Percentiles rank a stretch among this genome's conserved stretches.
These are phyloP conservation scores for Urostyla sp. DNA, from an alignment of 73 alveolate genomes.

Conservation along the genomic window DNA sequence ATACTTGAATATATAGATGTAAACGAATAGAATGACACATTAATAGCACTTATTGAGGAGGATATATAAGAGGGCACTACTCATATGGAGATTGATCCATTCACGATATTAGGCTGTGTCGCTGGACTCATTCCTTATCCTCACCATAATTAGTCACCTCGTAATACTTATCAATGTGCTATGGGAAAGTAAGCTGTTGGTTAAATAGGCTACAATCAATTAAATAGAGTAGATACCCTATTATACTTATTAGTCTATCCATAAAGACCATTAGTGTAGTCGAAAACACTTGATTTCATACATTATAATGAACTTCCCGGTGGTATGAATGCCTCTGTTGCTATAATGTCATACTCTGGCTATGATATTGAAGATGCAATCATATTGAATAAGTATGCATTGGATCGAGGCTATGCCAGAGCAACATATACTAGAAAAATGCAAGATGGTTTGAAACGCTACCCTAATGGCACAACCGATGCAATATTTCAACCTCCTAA, in stretches of 20 bases:
- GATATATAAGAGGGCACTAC: conserved; percentile 89
- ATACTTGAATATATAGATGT: conserved; percentile 96
- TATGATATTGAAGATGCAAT: conserved; percentile 99
- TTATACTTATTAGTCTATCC: conserved; percentile 96
- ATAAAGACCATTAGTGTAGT: conserved; percentile 97
- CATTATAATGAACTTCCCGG: conserved; percentile 97
- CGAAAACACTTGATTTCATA: conserved; percentile 96
- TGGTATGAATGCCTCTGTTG: conserved; percentile 99
- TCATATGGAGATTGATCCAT: conserved; percentile 99
- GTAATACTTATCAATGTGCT: conserved; percentile 99
- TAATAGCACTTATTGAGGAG: conserved; percentile 94
- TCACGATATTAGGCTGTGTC: conserved; percentile 95
- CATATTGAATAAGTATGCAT: conserved; percentile 93
- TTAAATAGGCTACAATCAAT: conserved; percentile 92
- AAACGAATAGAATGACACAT: conserved; percentile 97
- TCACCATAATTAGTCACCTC: conserved; percentile 98
- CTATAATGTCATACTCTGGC: conserved; percentile 98
- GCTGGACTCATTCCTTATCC: conserved; percentile 98
- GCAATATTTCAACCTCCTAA: conserved; percentile 26
- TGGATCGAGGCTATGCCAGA: conserved; percentile 99
- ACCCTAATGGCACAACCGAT: conserved; percentile 80
- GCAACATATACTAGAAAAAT: conserved; percentile 79
- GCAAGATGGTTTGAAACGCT: conserved; percentile 72
- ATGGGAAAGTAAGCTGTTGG: conserved; percentile 99
- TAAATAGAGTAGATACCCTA: conserved; percentile 92